phyloP scores from a whole-genome alignment of 164 flowering plant genomes.

The Vitis rupestris region DNA sequence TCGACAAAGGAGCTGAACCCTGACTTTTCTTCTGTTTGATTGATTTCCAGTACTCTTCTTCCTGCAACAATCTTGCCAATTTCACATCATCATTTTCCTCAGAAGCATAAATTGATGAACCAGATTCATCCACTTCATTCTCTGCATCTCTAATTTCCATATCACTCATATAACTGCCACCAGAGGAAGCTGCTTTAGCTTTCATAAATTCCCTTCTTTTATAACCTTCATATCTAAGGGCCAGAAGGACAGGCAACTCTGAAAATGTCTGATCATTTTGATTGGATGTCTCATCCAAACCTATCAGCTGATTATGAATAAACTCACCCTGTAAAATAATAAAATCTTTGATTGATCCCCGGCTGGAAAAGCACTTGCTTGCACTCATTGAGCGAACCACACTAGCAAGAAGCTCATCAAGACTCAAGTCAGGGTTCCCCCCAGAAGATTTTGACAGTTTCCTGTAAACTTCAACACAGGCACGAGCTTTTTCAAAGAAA shows the following conservation, averaged over 20 bases:
- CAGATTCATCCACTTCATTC: conserved; percentile 12
- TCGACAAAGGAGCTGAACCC: conserved; percentile 27
- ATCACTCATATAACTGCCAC: conserved; percentile 26
- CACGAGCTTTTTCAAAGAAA: conserved; percentile 75
- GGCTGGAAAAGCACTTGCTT: conserved; percentile 51
- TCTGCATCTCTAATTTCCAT: conserved; percentile 24
- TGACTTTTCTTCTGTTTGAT: conserved; percentile 55
- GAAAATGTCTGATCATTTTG: conserved; percentile 45
- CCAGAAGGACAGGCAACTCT: conserved; percentile 59
- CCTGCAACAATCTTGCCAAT: conserved; percentile 70
- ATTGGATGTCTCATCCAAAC: conserved; percentile 69
- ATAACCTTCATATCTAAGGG: conserved; percentile 58
- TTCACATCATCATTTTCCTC: conserved; percentile 73
- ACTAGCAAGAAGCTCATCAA: conserved; percentile 82
- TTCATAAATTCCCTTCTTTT: conserved; percentile 27
- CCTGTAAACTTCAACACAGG: conserved; percentile 71
- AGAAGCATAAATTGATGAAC: not conserved
- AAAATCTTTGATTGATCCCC: conserved; percentile 59
- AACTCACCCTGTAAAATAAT: conserved; percentile 78
- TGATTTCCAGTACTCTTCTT: conserved; percentile 70
- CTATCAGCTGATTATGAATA: conserved; percentile 71
- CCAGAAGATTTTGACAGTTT: conserved; percentile 58
- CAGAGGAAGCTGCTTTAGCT: conserved; percentile 10
- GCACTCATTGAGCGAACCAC: conserved; percentile 72
- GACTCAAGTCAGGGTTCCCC: conserved; percentile 54